These are phyloP conservation scores for Phaffia tasmanica DNA, from an alignment of 768 basidiomycete genomes.

Conservation along the genomic window DNA sequence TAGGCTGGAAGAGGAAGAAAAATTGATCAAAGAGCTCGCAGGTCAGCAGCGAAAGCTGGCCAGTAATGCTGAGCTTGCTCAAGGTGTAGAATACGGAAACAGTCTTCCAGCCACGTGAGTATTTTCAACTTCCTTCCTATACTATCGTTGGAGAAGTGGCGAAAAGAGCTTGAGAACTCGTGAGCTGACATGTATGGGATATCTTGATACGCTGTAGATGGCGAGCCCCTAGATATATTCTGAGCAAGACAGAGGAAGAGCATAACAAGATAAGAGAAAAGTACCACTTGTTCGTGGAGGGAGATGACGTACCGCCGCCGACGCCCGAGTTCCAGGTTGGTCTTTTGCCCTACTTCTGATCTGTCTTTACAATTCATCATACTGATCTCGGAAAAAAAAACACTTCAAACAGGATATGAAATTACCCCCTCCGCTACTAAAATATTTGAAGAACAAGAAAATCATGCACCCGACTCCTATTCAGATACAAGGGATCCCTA, in stretches of 20 bases:
- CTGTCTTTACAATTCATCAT: not conserved
- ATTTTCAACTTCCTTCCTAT: not conserved
- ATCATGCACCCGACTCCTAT: slow-evolving; percentile 87
- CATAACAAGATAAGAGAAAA: slow-evolving; percentile 70
- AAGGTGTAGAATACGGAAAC: slow-evolving; percentile 84
- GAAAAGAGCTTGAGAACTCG: not conserved
- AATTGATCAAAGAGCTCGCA: slow-evolving; percentile 74
- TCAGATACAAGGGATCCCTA: slow-evolving; percentile 91
- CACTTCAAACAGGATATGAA: slow-evolving; percentile 73
- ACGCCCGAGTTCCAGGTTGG: slow-evolving; percentile 44
- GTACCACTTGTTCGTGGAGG: slow-evolving; percentile 83
- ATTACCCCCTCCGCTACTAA: slow-evolving; percentile 74
- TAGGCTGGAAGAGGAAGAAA: slow-evolving; percentile 75
- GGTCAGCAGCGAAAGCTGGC: slow-evolving; percentile 81
- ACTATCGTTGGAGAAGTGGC: not conserved
- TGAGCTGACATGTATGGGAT: not conserved
- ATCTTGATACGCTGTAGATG: slow-evolving; percentile 40
- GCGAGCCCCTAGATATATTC: slow-evolving; percentile 73
- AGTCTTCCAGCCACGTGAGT: slow-evolving; percentile 67
- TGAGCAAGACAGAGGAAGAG: slow-evolving; percentile 56
- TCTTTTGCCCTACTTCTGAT: slow-evolving; percentile 56
- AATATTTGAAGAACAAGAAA: slow-evolving; percentile 70
- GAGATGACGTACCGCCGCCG: slow-evolving; percentile 78
- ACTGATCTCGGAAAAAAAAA: not conserved
- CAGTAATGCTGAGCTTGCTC: slow-evolving; percentile 82